Evolutionary conservation across 163 green algal genomes (phyloP).

Genomic region (Scenedesmus sp.): DNA sequence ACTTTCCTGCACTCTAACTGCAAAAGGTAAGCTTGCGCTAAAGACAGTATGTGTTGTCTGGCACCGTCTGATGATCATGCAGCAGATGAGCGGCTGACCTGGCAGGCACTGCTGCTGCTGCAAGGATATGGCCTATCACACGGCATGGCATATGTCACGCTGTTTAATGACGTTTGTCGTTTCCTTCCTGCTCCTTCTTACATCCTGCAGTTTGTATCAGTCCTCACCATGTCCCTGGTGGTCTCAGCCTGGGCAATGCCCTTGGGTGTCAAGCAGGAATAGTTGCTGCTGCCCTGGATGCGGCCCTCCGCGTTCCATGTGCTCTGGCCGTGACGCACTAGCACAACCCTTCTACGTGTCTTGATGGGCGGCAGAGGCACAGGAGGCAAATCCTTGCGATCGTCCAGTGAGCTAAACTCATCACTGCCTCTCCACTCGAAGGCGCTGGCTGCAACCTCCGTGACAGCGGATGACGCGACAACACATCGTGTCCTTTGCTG

Average conservation of each 20-base stretch:
- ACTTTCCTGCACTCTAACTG: no score
- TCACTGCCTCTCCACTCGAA: slow-evolving; percentile 35
- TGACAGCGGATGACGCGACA: not conserved
- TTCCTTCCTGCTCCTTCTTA: not conserved
- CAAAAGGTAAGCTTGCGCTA: no score
- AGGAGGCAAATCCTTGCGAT: slow-evolving; percentile 70
- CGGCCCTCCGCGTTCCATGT: slow-evolving; percentile 93
- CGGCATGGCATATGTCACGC: not conserved
- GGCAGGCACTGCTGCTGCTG: not conserved
- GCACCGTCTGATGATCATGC: not conserved
- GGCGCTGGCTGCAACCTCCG: not conserved
- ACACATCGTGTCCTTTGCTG: not conserved
- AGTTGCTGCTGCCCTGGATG: slow-evolving; percentile 90
- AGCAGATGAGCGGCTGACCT: not conserved
- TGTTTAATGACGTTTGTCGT: not conserved
- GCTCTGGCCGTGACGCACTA: slow-evolving; percentile 93
- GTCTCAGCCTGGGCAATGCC: slow-evolving; percentile 81
- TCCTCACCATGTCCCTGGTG: slow-evolving; percentile 74
- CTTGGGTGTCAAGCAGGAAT: slow-evolving; percentile 87
- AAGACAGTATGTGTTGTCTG: not conserved
- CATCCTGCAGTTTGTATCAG: not conserved
- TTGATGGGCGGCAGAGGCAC: slow-evolving; percentile 70
- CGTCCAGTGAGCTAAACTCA: slow-evolving; percentile 52
- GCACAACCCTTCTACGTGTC: slow-evolving; percentile 64
- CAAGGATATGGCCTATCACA: not conserved